Evolutionary conservation across 257 asterid species (phyloP).

Genomic region (Solanum pinnatisectum): DNA sequence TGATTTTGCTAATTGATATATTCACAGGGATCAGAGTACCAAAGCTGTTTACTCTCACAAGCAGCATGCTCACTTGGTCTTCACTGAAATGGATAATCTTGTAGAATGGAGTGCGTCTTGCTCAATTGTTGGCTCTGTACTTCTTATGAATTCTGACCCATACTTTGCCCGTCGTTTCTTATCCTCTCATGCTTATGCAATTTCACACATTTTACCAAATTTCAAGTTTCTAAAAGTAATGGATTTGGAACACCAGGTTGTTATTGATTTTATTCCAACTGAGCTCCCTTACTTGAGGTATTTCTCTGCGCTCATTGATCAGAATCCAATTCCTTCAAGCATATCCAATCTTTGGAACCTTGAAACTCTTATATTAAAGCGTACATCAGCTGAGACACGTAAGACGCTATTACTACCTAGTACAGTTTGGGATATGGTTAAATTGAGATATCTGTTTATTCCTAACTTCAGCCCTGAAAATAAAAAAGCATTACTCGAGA

Average conservation of each 20-base stretch:
- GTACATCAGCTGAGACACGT: too few relatives aligned
- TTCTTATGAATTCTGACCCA: background rate
- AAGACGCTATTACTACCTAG: background rate
- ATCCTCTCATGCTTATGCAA: background rate
- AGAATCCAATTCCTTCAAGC: background rate
- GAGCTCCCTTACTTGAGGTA: background rate
- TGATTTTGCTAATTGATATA: background rate
- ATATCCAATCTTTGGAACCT: background rate
- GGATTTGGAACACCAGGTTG: background rate
- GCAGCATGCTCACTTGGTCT: background rate
- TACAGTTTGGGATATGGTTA: slow-evolving; percentile 1
- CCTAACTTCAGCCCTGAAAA: background rate
- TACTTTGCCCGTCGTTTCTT: too few relatives aligned
- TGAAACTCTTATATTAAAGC: background rate
- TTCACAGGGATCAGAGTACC: background rate
- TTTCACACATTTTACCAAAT: background rate
- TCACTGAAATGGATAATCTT: background rate
- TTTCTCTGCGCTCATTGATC: background rate
- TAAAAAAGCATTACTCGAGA: background rate
- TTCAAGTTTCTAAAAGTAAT: slow-evolving; percentile 3
- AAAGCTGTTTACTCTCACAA: background rate
- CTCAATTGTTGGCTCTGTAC: background rate
- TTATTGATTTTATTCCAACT: background rate
- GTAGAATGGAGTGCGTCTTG: background rate
- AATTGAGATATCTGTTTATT: background rate